These are phyloP conservation scores for Powellomyces hirtus DNA, from an alignment of 192 early-diverging fungal genomes.

Conservation along the genomic window DNA sequence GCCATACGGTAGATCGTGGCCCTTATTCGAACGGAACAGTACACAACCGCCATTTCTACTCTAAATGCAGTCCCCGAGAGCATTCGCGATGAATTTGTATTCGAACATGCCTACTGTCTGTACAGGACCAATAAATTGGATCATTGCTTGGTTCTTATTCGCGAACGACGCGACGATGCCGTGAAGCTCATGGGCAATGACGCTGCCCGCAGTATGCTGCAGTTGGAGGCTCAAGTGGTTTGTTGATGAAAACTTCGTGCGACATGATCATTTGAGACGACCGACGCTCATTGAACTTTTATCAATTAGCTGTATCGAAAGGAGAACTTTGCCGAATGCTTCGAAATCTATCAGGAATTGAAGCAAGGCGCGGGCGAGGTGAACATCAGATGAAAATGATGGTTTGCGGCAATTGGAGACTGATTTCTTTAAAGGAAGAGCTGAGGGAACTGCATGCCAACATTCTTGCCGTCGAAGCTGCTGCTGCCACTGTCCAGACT, in stretches of 20 bases:
- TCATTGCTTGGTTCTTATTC: conserved; percentile 46
- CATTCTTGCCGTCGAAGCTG: conserved; percentile 13
- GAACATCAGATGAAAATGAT: background rate
- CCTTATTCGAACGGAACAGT: conserved; percentile 15
- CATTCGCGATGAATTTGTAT: conserved; percentile 35
- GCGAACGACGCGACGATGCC: background rate
- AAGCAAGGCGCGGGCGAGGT: conserved; percentile 7
- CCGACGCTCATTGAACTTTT: background rate
- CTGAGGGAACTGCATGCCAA: conserved; percentile 9
- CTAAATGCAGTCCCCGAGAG: background rate
- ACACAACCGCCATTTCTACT: conserved; percentile 1
- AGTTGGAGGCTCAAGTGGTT: conserved; percentile 71
- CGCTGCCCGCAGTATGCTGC: conserved; percentile 39
- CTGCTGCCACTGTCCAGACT: background rate
- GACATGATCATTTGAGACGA: background rate
- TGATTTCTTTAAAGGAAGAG: conserved; percentile 10
- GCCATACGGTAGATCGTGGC: conserved; percentile 13
- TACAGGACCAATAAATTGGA: conserved; percentile 60
- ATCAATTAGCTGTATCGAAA: conserved; percentile 49
- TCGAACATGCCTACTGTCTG: conserved; percentile 64
- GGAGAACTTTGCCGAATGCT: conserved; percentile 49
- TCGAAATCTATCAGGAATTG: conserved; percentile 3
- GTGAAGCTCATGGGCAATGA: background rate
- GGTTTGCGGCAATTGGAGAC: conserved; percentile 1
- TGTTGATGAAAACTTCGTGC: background rate